Evolutionary conservation across 805 yeast species (phyloP).

Genomic region (Suhomyces sp.): DNA sequence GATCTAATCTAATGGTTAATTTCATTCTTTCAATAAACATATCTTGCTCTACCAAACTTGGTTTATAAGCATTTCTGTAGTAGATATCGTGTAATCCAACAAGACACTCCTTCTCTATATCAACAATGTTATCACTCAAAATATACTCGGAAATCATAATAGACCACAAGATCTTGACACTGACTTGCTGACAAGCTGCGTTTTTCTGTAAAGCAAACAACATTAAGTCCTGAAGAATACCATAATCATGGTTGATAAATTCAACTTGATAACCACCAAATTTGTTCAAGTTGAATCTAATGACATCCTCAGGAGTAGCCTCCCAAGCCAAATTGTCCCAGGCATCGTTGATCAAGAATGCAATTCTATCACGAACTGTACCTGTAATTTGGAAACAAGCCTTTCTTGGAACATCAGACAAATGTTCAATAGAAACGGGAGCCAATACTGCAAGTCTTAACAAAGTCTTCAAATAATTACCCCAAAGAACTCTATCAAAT

Average conservation of each 20-base stretch:
- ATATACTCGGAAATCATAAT: conserved; percentile 66
- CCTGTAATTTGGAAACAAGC: conserved; percentile 66
- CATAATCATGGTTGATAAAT: conserved; percentile 55
- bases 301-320: conserved; percentile 50
- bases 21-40: conserved; percentile 52
- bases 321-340: conserved; percentile 78
- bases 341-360: conserved; percentile 52
- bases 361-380: conserved; percentile 59
- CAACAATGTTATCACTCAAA: conserved; percentile 55
- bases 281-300: conserved; percentile 57
- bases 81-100: conserved; percentile 64
- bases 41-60: conserved; percentile 53
- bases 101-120: conserved; percentile 62
- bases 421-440: conserved; percentile 66
- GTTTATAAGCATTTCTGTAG: conserved; percentile 56
- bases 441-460: conserved; percentile 62
- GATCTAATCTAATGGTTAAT: conserved; percentile 51
- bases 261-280: conserved; percentile 74
- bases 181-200: conserved; percentile 55
- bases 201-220: conserved; percentile 69
- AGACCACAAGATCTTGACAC: conserved; percentile 70
- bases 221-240: conserved; percentile 62
- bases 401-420: conserved; percentile 69
- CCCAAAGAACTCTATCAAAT: conserved; percentile 68
- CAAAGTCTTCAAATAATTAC: conserved; percentile 57